phyloP scores from a whole-genome alignment of 176 grass and related monocot species.

The Areca catechu region DNA sequence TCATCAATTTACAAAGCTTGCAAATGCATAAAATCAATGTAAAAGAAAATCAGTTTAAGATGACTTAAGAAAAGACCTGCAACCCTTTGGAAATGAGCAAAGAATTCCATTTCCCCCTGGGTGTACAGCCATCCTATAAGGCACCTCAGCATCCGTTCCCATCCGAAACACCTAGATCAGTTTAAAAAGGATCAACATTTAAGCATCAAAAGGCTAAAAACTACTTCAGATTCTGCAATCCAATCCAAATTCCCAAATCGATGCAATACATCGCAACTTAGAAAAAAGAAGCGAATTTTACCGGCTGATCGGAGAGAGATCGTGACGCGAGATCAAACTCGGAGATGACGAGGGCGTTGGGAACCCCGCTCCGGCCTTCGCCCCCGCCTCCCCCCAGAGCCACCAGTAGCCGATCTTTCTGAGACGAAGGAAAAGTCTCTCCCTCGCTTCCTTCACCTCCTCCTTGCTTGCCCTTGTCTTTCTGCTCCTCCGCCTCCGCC shows the following conservation, averaged over 20 bases:
- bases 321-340: conserved; percentile 24
- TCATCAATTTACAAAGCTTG: no score
- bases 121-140: conserved; percentile 91
- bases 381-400: conserved; percentile 69
- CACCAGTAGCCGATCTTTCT: conserved; percentile 14
- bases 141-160: conserved; percentile 43
- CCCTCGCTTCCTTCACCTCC: background rate
- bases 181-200: background rate
- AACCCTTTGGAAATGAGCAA: conserved; percentile 62
- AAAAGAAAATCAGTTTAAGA: no score
- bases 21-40: no score
- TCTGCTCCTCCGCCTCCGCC: background rate
- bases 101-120: conserved; percentile 54
- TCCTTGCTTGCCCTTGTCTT: background rate
- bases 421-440: background rate
- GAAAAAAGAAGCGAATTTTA: conserved; percentile 21
- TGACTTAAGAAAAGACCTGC: conserved; percentile 37
- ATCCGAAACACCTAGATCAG: conserved; percentile 52
- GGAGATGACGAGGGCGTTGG: conserved; percentile 59
- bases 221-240: background rate
- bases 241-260: conserved; percentile 3
- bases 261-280: no score
- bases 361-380: conserved; percentile 66
- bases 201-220: background rate
- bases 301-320: conserved; percentile 46